Evolutionary conservation across 2,329 filamentous ascomycete genomes (phyloP).

Genomic region (Fusarium sp.): DNA sequence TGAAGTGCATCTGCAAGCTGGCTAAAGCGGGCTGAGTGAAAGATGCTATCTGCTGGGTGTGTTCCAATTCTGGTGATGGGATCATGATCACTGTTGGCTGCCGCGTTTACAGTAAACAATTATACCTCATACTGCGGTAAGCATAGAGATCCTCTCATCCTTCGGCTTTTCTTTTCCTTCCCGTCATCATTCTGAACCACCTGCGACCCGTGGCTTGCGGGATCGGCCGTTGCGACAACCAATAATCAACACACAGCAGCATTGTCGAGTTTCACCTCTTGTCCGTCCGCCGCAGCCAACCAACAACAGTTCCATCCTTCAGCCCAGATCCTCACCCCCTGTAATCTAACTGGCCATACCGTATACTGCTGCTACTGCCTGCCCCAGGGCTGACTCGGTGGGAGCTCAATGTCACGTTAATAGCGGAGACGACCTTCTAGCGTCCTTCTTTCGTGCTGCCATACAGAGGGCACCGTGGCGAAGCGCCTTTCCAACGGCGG

Average conservation of each 20-base stretch:
- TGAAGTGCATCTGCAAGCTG: not conserved
- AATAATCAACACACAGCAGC: not conserved
- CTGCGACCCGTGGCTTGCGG: not conserved
- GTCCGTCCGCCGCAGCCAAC: not conserved
- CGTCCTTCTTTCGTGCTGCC: conserved; percentile 14
- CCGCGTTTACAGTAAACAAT: not conserved
- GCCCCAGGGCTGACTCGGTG: conserved; percentile 19
- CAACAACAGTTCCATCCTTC: not conserved
- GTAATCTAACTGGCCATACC: conserved; percentile 12
- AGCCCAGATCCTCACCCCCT: not conserved
- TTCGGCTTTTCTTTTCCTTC: conserved; percentile 1
- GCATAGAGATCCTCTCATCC: conserved; percentile 5
- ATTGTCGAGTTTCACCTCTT: conserved; percentile 16
- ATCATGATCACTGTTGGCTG: conserved; percentile 4
- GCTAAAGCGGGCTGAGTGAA: not conserved
- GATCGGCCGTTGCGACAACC: not conserved
- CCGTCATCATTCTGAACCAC: not conserved
- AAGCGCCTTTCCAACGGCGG: conserved; percentile 32
- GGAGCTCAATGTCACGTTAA: not conserved
- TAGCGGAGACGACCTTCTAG: conserved; percentile 24
- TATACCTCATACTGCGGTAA: conserved; percentile 1
- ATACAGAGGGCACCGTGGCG: not conserved
- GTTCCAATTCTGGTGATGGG: conserved; percentile 7
- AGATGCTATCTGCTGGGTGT: not conserved
- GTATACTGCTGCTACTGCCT: conserved; percentile 8